These are phyloP conservation scores for Perilla frutescens DNA, from an alignment of 257 asterid species.

Conservation along the genomic window DNA sequence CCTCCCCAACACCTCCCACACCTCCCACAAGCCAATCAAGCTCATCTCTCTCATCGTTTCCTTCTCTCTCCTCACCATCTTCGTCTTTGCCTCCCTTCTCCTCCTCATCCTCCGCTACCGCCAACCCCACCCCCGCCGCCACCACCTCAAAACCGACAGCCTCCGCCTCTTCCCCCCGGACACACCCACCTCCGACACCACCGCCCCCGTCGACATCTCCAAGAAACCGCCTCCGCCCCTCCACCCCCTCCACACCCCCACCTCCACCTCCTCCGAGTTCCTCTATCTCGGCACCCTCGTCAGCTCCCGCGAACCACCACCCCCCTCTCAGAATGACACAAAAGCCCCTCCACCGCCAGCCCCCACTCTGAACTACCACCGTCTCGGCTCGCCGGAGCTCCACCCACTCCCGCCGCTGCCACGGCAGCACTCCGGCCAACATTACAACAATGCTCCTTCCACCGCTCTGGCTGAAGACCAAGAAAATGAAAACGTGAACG, in stretches of 20 bases:
- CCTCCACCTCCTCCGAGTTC: constrained; percentile 70
- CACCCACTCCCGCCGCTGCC: constrained; percentile 90
- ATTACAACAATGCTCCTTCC: constrained; percentile 27
- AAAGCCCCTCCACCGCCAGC: constrained; percentile 35
- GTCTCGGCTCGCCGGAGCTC: constrained; percentile 88
- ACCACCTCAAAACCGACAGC: constrained; percentile 53
- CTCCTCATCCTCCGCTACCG: constrained; percentile 54
- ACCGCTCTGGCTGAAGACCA: constrained; percentile 36
- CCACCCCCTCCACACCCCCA: constrained; percentile 53
- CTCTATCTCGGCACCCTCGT: constrained; percentile 78
- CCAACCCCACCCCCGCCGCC: constrained; percentile 36
- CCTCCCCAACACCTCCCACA: constrained; percentile 68
- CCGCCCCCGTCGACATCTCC: constrained; percentile 32
- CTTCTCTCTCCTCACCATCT: constrained; percentile 50
- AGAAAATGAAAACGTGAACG: constrained; percentile 42
- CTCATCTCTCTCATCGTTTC: constrained; percentile 60
- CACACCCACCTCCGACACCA: constrained; percentile 45
- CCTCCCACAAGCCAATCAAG: constrained; percentile 59
- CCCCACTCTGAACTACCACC: constrained; percentile 38
- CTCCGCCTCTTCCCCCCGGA: constrained; percentile 76
- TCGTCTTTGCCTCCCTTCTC: constrained; percentile 48
- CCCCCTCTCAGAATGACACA: constrained; percentile 24
- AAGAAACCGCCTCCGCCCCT: constrained; percentile 54
- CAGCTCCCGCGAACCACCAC: constrained; percentile 53
- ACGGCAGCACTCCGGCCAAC: constrained; percentile 56